phyloP scores from a whole-genome alignment of 192 early-diverging fungal species.

The Entomortierella chlamydospora region DNA sequence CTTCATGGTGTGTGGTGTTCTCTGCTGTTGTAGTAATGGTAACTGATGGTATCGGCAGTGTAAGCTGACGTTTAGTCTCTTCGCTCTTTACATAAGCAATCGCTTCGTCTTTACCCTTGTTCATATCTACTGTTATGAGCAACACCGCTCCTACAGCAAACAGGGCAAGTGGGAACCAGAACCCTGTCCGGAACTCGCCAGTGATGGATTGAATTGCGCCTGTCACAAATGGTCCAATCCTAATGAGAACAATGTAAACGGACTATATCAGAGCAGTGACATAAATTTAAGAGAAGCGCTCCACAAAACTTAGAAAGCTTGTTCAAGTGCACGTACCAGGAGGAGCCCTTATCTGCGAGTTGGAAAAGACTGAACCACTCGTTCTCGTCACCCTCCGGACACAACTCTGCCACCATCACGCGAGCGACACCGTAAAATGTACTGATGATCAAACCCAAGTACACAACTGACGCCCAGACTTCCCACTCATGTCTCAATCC shows the following conservation, averaged over 20 bases:
- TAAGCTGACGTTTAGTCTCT: background rate
- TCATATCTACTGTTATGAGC: slow-evolving; percentile 57
- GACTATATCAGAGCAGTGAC: background rate
- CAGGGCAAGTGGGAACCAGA: slow-evolving; percentile 61
- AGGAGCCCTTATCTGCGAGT: slow-evolving; percentile 68
- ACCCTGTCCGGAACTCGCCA: slow-evolving; percentile 60
- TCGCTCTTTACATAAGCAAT: slow-evolving; percentile 10
- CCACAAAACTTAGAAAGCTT: background rate
- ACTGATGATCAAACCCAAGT: slow-evolving; percentile 61
- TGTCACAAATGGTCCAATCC: slow-evolving; percentile 80
- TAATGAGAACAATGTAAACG: slow-evolving; percentile 3
- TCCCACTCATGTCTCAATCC: slow-evolving; percentile 56
- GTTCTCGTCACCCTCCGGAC: slow-evolving; percentile 69
- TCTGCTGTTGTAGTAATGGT: slow-evolving; percentile 18
- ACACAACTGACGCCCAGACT: slow-evolving; percentile 28
- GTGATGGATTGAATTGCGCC: slow-evolving; percentile 67
- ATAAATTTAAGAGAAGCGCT: background rate
- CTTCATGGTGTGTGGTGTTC: background rate
- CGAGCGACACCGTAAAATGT: slow-evolving; percentile 64
- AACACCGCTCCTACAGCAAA: slow-evolving; percentile 58
- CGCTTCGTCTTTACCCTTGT: slow-evolving; percentile 66
- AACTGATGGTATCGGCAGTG: slow-evolving; percentile 24
- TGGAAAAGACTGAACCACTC: slow-evolving; percentile 75
- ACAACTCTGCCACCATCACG: slow-evolving; percentile 66
- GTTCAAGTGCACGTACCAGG: slow-evolving; percentile 47